These are phyloP conservation scores for Crotalaria pallida DNA, from an alignment of 306 rosid species.

Conservation along the genomic window DNA sequence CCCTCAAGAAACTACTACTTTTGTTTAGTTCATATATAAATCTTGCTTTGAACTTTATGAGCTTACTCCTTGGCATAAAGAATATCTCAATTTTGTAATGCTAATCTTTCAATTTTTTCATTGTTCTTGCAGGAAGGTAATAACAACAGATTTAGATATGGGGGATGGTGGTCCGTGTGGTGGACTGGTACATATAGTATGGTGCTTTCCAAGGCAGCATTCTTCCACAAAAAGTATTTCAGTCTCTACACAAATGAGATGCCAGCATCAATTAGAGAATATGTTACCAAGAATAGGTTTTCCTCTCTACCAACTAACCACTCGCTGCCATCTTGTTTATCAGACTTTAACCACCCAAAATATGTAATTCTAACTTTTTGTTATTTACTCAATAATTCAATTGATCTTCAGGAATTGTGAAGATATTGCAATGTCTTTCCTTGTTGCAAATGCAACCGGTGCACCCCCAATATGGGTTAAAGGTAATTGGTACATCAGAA, in stretches of 20 bases:
- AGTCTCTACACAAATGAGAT: conserved; percentile 61
- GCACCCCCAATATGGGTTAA: conserved; percentile 95
- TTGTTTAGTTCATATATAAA: conserved; percentile 9
- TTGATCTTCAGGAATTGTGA: conserved; percentile 82
- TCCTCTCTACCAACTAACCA: conserved; percentile 12
- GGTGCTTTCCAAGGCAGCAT: conserved; percentile 97
- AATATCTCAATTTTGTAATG: background rate
- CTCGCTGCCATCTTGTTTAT: background rate
- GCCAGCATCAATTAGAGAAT: conserved; percentile 81
- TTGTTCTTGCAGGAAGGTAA: conserved; percentile 47
- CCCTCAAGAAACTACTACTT: background rate
- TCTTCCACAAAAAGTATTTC: conserved; percentile 85
- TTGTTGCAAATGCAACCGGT: conserved; percentile 84
- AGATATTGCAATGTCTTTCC: conserved; percentile 96
- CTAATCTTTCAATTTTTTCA: conserved; percentile 12
- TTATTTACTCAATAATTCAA: conserved; percentile 15
- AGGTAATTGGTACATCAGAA: conserved; percentile 44
- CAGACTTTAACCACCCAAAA: background rate
- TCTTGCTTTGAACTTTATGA: background rate
- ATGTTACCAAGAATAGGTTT: conserved; percentile 66
- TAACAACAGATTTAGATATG: conserved; percentile 44
- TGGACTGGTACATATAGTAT: conserved; percentile 93
- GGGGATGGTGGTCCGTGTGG: conserved; percentile 99
- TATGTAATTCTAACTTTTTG: background rate
- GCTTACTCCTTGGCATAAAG: background rate